Base-by-base conservation (phyloP, 768 basidiomycete species). In the Boletus reticulatus region DNA sequence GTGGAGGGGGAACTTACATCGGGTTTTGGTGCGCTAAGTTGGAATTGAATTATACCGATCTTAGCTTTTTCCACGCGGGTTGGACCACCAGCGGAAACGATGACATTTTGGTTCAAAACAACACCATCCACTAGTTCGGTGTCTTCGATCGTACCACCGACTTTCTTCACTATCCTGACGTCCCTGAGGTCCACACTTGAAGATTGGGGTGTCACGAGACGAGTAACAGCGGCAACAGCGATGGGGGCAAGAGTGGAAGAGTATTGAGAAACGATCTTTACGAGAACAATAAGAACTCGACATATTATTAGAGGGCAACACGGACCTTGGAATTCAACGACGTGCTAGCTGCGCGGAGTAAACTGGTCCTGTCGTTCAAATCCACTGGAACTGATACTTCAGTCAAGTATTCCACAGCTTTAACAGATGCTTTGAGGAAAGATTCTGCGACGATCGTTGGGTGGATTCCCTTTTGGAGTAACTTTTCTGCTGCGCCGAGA, bases 71-170 rank as follows among this genome's bases (percentile, higher is more conserved):
- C 96, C 74, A 98, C 84, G 53, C 96, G 83, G 11, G 91, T 91
- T 4, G 94, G 95, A 27, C 97, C 96, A 57, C 95, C 94, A 41
- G 91, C 95, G 38, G 90, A 80, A 27, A 83, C 82, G 53, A 98
- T 85, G 45, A 95, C 94, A 62, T 90, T 94, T 76, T 99, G 97
- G 72, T 97, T 92, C 53, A 99, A 79, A n/a, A 98, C 94, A 49
- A 98, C 89, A 51, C 97, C 97, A 55, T 98, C 94, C 24, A 97
- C 83, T 17, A 99, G 83, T 64, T 98, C 94, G 4, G 97, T 98
- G 72, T 99, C 97, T 72, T 99, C 97, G 58, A 99, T 99, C 2
- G 97, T 98, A 42, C 97, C 97, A 20, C 97, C 97, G 48, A 98
- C 92, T 72, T 98, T 98, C 77, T 96, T 98, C 49, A 99, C 94